Evolutionary conservation across 2,329 filamentous ascomycete genomes (phyloP), one percentile per base, ranked within the genome.

Genomic region (Dothiorella sarmentorum): DNA sequence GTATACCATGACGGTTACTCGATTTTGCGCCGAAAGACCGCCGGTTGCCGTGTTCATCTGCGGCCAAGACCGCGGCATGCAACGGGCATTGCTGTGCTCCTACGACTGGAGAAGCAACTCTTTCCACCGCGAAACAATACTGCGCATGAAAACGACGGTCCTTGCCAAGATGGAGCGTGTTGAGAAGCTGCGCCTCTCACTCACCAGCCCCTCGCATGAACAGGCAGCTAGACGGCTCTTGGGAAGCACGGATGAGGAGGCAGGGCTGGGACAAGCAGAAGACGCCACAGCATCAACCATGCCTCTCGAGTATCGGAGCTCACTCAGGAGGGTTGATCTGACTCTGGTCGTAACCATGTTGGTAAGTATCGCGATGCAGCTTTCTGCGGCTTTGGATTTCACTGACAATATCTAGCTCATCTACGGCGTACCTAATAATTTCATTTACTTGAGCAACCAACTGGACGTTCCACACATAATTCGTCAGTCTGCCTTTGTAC

Each of bases 11-110:
- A 76, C 72, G 2, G 70, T 72, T 4, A 73, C 67, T 1, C 59
- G 71, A 13, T 74, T 76, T 58, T 33, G 45, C 15, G 71, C 72
- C 7, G 63, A 52, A 5, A 27, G 68, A 1, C 73, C 74, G 1
- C 76, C 76, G 0, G 63, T 70, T 0, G 70, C 68, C 6, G 65
- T 75, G 26, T 61, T 78, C n/a, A 45, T 75, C 1, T 71, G 68
- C 43, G 75, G 71, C 6, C 59, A 62, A 4, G 75, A 76, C 60
- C 71, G 69, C 1, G 73, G 73, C 0, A 71, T 74, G 69, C 72
- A 75, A 43, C 64, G 75, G 3, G 72, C 71, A 1, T 42, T 78
- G 3, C 60, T 74, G n/a, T 76, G 73, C 61, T 76, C 72, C 0
- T 77, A 76, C 53, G 72, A 77, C 59, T 71, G 68, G 68, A 67